These are phyloP conservation scores for Kwoniella mangroviensis DNA, from an alignment of 768 basidiomycete genomes.

Conservation along the genomic window DNA sequence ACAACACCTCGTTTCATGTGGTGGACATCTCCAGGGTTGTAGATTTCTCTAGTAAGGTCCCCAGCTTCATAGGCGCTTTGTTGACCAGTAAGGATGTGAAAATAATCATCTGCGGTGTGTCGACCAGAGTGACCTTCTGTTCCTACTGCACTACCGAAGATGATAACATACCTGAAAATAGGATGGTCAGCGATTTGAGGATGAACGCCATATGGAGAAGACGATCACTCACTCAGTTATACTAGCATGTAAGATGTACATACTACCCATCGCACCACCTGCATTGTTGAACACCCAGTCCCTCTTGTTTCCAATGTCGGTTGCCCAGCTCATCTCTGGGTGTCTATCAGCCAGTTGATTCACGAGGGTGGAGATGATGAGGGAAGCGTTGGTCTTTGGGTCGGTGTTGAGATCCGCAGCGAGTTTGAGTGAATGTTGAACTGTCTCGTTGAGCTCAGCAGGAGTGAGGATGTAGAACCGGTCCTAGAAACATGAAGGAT, in stretches of 20 bases:
- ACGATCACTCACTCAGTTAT: slow-evolving; percentile 90
- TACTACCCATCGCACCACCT: slow-evolving; percentile 92
- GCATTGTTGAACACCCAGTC: slow-evolving; percentile 99
- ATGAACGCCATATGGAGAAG: slow-evolving; percentile 32
- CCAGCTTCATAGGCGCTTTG: slow-evolving; percentile 92
- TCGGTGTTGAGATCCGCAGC: slow-evolving; percentile 26
- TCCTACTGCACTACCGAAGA: slow-evolving; percentile 93
- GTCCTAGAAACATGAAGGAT: slow-evolving; percentile 64
- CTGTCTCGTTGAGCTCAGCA: slow-evolving; percentile 70
- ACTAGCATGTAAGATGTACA: slow-evolving; percentile 96
- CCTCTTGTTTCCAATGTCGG: slow-evolving; percentile 58
- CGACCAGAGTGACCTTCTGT: slow-evolving; percentile 95
- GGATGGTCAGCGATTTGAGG: not conserved
- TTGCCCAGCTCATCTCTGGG: slow-evolving; percentile 61
- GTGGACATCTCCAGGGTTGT: slow-evolving; percentile 82
- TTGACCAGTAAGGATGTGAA: slow-evolving; percentile 90
- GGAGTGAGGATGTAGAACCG: slow-evolving; percentile 89
- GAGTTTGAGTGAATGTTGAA: slow-evolving; percentile 70
- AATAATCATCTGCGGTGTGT: slow-evolving; percentile 97
- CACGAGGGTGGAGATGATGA: slow-evolving; percentile 81
- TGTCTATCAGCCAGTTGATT: slow-evolving; percentile 76
- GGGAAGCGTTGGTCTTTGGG: slow-evolving; percentile 62
- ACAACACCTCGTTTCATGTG: slow-evolving; percentile 77
- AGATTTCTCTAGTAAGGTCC: slow-evolving; percentile 78
- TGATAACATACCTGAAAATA: slow-evolving; percentile 57